phyloP scores from a whole-genome alignment of 1,284 basidiomycete species.

The Mycena sp. region DNA sequence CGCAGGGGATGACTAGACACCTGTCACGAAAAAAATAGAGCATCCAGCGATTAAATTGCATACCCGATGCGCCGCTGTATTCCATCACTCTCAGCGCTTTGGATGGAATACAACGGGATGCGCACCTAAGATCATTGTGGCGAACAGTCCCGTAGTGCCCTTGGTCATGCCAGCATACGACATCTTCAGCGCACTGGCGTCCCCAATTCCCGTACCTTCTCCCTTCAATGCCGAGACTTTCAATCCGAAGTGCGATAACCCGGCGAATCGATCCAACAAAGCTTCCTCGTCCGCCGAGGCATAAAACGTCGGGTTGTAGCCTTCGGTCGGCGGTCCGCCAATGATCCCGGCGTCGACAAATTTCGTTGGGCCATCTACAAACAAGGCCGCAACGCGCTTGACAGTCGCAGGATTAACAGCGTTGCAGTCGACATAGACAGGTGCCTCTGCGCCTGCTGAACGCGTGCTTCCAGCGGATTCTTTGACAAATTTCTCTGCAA shows the following conservation, averaged over 20 bases:
- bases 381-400: slow-evolving; percentile 58
- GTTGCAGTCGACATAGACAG: slow-evolving; percentile 69
- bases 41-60: background rate
- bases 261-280: slow-evolving; percentile 56
- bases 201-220: slow-evolving; percentile 61
- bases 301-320: slow-evolving; percentile 66
- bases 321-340: slow-evolving; percentile 59
- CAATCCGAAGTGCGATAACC: slow-evolving; percentile 56
- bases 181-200: slow-evolving; percentile 74
- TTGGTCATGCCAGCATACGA: slow-evolving; percentile 70
- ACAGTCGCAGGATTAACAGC: slow-evolving; percentile 65
- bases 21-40: background rate
- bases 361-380: slow-evolving; percentile 51
- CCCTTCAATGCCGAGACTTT: slow-evolving; percentile 58
- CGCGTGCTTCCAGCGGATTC: slow-evolving; percentile 38
- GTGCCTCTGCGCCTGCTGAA: slow-evolving; percentile 30
- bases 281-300: slow-evolving; percentile 55
- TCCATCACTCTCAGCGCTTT: background rate
- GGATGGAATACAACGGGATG: slow-evolving; percentile 28
- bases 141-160: slow-evolving; percentile 63
- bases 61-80: slow-evolving; percentile 58
- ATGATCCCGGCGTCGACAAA: slow-evolving; percentile 72
- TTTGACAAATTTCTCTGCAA: slow-evolving; percentile 57
- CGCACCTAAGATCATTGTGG: slow-evolving; percentile 67
- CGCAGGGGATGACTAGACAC: slow-evolving; percentile 59